Evolutionary conservation across 495 filamentous ascomycete genomes (phyloP), one percentile per base, ranked within the genome.

Genomic region (Penicillium steckii): DNA sequence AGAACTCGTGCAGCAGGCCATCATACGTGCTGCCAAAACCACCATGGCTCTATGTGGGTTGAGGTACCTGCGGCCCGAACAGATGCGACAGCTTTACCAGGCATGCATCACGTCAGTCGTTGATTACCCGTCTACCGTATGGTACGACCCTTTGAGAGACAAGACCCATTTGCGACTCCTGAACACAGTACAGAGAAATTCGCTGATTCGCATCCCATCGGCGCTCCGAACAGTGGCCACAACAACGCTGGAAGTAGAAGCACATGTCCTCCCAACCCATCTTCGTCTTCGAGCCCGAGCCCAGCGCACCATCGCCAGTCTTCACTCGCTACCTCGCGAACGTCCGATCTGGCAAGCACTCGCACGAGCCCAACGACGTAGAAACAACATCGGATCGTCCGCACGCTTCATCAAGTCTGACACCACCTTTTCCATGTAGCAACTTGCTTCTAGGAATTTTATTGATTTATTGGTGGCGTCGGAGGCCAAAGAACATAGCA

Each of bases 51-150:
- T 55, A 4, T 17, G 24, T 6, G 46, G 53, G 3, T 17, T 55
- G 13, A n/a, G 53, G 23, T 38, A 55, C 17, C 38, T 55, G 5
- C 53, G 46, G n/a, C 51, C 51, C 10, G 44, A 37, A 8, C 51
- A 54, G n/a, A 54, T 54, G 51, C 42, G 51, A 54, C 44, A 54
- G 30, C 44, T 54, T 13, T 54, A 54, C 42, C 32, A 54, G 33
- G 51, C 51, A 6, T 53, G 42, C 42, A 42, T 53, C 12, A 53
- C 50, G 19, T 42, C 42, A 6, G 15, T 46, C 13, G 19, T 54
- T 3, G 51, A 54, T 30, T 54, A 54, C 40, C 32, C 51, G 27
- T 54, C 51, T 10, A 48, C 51, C 3, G 51, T 48, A 32, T 54
- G 44, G 51, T 44, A 54, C 22, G 40, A 46, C 23, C 51, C 51